These are phyloP conservation scores for Nitzschia sp. DNA, from an alignment of 108 stramenopile species.

Conservation along the genomic window DNA sequence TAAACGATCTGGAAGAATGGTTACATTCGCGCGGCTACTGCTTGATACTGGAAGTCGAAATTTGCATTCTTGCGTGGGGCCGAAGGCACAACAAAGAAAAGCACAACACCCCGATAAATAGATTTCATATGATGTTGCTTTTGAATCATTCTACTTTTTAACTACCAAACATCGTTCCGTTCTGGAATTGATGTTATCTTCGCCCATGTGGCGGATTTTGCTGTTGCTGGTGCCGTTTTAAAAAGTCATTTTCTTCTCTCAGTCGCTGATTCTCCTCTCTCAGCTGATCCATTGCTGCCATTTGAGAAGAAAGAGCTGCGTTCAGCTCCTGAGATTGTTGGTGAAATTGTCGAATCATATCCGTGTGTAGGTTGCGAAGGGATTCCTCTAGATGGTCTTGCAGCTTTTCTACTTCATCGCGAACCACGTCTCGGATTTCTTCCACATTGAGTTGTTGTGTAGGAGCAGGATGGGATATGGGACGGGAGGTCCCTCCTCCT, in stretches of 20 bases:
- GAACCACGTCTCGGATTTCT: slow-evolving; percentile 30
- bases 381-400: slow-evolving; percentile 44
- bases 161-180: slow-evolving; percentile 9
- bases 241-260: slow-evolving; percentile 35
- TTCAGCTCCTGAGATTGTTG: slow-evolving; percentile 46
- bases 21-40: background rate
- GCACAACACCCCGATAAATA: background rate
- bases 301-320: slow-evolving; percentile 14
- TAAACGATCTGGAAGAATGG: slow-evolving; percentile 36
- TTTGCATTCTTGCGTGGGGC: background rate
- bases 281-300: slow-evolving; percentile 23
- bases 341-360: slow-evolving; percentile 42
- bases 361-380: slow-evolving; percentile 39
- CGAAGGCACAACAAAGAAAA: background rate
- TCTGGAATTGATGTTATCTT: background rate
- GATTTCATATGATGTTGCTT: background rate
- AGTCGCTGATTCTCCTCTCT: slow-evolving; percentile 29
- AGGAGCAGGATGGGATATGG: background rate
- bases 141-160: background rate
- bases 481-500: too few species aligned
- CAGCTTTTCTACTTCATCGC: slow-evolving; percentile 40
- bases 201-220: background rate
- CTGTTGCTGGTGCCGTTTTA: slow-evolving; percentile 12
- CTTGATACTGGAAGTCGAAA: background rate
- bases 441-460: slow-evolving; percentile 2